Evolutionary conservation across 306 rosid genomes (phyloP), one percentile per base, ranked within the genome.

Genomic region (Pterocarpus macrocarpus): DNA sequence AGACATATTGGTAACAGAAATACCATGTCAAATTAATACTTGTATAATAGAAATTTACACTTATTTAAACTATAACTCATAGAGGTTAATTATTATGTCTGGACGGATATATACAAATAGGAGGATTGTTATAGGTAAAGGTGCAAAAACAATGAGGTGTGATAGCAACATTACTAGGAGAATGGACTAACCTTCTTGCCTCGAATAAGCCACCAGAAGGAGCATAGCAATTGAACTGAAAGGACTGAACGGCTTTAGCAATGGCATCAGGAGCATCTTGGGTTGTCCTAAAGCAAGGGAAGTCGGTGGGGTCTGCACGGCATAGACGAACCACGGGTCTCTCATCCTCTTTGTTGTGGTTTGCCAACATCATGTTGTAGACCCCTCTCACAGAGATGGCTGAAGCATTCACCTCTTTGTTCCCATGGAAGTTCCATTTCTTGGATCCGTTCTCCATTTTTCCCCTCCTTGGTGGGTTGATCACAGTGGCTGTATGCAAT

Each of bases 251-350:
- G n/a, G 92, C 63, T 16, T 15, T 45, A 15, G 75, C 66, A n/a
- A 86, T 30, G 59, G 94, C 89, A 12, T 85, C 67, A 61, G 85
- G 14, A 59, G 82, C 85, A 4, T 28, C 35, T 2, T 79, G 38
- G 36, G 86, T 16, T 4, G 94, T 83, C 47, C 52, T 78, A 52
- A 78, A 88, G 61, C 81, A 32, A 2, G 84, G 81, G 58, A 22
- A 85, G n/a, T 72, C 80, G 0, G 94, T 82, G 36, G 94, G 97
- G 55, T 91, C 97, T 1, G 85, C 92, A 38, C 85, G 85, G 86
- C 89, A 91, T 5, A 89, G 79, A 71, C 70, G 56, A 56, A 87
- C 32, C 30, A 80, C 1, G 3, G 86, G 66, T 44, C 88, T 82
- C 22, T 80, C 35, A 68, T 87, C 80, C 13, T 77, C 61, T 11